Evolutionary conservation across 495 filamentous ascomycete species (phyloP), one percentile per base, ranked within the genome.

Genomic region (Penicillium coprophilum): DNA sequence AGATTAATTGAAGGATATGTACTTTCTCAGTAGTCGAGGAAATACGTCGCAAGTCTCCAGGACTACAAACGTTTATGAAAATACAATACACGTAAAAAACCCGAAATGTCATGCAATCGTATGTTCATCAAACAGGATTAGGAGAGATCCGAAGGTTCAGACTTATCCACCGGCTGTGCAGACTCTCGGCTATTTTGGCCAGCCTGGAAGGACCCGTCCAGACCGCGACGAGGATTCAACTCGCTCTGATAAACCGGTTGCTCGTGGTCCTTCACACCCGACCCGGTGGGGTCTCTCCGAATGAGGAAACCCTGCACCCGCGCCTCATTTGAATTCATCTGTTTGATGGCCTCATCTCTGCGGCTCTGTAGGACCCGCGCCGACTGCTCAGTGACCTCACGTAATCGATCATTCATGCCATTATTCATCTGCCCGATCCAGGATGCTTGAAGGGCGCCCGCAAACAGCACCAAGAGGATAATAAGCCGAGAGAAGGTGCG

Each of bases 241-340:
- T 67, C 67, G 38, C 67, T 51, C 32, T 68, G 54, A 57, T 80
- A 80, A 27, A 77, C 65, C 11, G 50, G 15, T 24, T 74, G 63
- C 48, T 80, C 77, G 13, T 67, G 67, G 28, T 71, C 71, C 53
- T 80, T 78, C 46, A 80, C 53, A 7, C 77, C 78, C 50, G 66
- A 71, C 13, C 78, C 75, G 2, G 70, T 70, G 17, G 77, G 77
- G 57, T 93, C 86, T 55, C 89, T 80, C 36, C 86, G 80, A 62
- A 82, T 78, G 20, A 95, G 62, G 63, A 96, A 96, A n/a, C 68
- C 79, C 58, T 89, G 74, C 32, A 96, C 81, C 48, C 88, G 80
- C 58, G 83, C 84, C 44, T 89, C 80, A 20, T 65, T 65, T 38
- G 77, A 80, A 50, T 71, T 76, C 55, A 79, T 76, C 30, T 73